phyloP scores from a whole-genome alignment of 305 asterid genomes.

The Coffea humblotiana region DNA sequence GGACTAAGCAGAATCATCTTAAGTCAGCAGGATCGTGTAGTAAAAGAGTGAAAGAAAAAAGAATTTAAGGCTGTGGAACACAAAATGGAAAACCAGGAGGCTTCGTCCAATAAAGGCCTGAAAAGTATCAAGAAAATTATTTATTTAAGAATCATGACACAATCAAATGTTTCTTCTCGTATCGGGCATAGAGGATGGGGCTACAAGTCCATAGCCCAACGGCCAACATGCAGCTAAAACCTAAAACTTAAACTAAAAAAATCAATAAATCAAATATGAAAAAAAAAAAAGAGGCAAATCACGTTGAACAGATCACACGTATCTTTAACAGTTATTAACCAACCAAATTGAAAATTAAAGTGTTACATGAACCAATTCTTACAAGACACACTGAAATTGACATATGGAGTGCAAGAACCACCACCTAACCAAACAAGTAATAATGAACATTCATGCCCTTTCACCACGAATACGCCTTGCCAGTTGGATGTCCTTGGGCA shows the following conservation, averaged over 20 bases:
- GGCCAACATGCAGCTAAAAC: not conserved
- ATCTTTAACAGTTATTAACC: not conserved
- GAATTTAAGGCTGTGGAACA: not conserved
- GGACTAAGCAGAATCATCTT: not conserved
- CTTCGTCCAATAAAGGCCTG: not conserved
- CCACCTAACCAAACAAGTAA: constrained; percentile 13
- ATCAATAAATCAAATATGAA: too few relatives aligned
- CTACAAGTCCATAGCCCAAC: not conserved
- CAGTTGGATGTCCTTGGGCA: constrained; percentile 20
- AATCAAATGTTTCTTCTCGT: not conserved
- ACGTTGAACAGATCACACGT: not conserved
- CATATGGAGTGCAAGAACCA: constrained; percentile 4
- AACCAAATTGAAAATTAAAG: not conserved
- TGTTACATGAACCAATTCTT: constrained; percentile 6
- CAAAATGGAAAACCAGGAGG: not conserved
- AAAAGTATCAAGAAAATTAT: not conserved
- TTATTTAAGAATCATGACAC: not conserved
- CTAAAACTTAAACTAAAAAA: not conserved
- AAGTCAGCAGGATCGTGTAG: not conserved
- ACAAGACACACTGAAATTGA: constrained; percentile 10
- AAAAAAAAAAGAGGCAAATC: not conserved
- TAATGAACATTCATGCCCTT: constrained; percentile 15
- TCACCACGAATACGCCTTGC: constrained; percentile 21
- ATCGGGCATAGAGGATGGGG: not conserved
- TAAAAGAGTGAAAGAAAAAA: not conserved